phyloP scores from a whole-genome alignment of 2,329 filamentous ascomycete genomes.

The Clonostachys solani region DNA sequence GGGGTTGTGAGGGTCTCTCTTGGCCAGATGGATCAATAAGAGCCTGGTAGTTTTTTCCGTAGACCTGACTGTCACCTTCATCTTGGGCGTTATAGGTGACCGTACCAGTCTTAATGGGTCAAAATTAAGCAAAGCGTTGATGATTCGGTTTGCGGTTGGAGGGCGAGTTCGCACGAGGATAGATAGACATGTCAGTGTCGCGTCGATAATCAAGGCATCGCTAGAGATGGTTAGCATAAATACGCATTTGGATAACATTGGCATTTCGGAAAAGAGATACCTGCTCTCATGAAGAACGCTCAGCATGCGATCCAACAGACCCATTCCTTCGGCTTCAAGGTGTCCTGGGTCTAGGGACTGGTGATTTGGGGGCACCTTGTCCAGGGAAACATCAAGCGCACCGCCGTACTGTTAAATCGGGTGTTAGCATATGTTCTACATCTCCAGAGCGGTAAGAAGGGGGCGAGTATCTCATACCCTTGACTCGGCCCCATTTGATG shows the following conservation, averaged over 20 bases:
- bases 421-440: slow-evolving; percentile 16
- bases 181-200: slow-evolving; percentile 84
- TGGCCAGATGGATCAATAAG: slow-evolving; percentile 77
- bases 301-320: slow-evolving; percentile 84
- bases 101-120: slow-evolving; percentile 82
- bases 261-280: slow-evolving; percentile 41
- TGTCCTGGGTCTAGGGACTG: slow-evolving; percentile 72
- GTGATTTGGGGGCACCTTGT: slow-evolving; percentile 81
- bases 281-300: slow-evolving; percentile 80
- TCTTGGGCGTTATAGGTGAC: slow-evolving; percentile 71
- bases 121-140: slow-evolving; percentile 83
- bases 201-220: slow-evolving; percentile 84
- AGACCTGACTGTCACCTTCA: slow-evolving; percentile 80
- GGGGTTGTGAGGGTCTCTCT: slow-evolving; percentile 80
- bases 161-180: slow-evolving; percentile 79
- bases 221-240: slow-evolving; percentile 38
- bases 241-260: slow-evolving; percentile 1
- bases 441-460: no score
- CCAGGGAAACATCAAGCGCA: slow-evolving; percentile 72
- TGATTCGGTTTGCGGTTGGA: slow-evolving; percentile 76
- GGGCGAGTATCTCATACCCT: slow-evolving; percentile 52
- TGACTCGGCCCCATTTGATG: slow-evolving; percentile 75
- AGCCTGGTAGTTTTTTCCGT: slow-evolving; percentile 92
- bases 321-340: slow-evolving; percentile 89
- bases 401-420: slow-evolving; percentile 32